A percentile compares a stretch with the other conserved stretches of the same genome.
phyloP scores from a whole-genome alignment of 495 filamentous ascomycete genomes.

The Neurospora sp. region DNA sequence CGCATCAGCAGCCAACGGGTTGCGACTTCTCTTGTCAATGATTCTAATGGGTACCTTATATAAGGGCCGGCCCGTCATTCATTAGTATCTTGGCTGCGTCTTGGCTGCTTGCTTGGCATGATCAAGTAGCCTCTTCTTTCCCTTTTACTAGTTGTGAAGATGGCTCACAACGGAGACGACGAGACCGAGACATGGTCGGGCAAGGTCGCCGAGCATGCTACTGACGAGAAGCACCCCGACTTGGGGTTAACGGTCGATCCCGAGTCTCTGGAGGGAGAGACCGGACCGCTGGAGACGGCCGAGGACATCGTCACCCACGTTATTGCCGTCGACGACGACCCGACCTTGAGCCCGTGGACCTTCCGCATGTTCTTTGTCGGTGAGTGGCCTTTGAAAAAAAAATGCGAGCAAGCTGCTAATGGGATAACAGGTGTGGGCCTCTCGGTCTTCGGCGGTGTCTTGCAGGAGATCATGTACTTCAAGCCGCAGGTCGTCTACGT shows the following conservation, averaged over 20 bases:
- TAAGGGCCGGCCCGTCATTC: background rate
- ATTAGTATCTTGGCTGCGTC: background rate
- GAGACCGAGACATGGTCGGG: background rate
- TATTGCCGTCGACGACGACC: conserved; percentile 25
- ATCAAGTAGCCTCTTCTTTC: background rate
- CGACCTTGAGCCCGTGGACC: conserved; percentile 21
- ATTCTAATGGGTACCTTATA: background rate
- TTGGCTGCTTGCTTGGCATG: background rate
- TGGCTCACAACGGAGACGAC: background rate
- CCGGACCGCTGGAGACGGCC: conserved; percentile 1
- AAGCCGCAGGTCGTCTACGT: conserved; percentile 37
- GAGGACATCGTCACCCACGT: conserved; percentile 25
- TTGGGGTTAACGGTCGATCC: background rate
- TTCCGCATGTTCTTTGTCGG: conserved; percentile 23
- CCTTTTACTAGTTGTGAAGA: background rate
- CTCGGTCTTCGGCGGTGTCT: conserved; percentile 20
- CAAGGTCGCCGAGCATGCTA: background rate
- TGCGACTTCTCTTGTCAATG: background rate
- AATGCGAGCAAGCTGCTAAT: background rate
- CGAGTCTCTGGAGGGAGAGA: background rate
- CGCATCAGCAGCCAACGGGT: background rate
- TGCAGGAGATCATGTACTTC: conserved; percentile 33
- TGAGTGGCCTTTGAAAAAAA: conserved; percentile 2
- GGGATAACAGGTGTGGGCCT: conserved; percentile 17
- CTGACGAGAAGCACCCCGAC: background rate